Evolutionary conservation across 2,329 filamentous ascomycete genomes (phyloP), one percentile per base, ranked within the genome.

Genomic region (Curvularia spicifera): DNA sequence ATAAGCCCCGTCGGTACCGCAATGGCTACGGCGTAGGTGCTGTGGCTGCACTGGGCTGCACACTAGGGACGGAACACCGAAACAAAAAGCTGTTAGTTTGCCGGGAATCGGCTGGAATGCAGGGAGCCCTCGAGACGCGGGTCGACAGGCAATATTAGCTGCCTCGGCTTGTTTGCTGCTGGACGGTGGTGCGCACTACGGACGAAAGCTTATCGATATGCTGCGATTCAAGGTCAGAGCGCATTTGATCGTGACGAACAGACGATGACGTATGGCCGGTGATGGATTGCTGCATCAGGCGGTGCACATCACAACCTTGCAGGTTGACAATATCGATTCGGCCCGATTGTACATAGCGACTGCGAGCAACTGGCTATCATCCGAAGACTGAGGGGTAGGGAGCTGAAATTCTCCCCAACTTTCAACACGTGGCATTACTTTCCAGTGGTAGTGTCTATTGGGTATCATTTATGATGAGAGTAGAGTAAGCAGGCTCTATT

Each of bases 201-300:
- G 45, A 15, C 45, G 35, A 37, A 37, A 37, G 35, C 35, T 37
- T 37, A 37, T 18, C 35, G 45, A 47, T 33, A 35, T 31, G 18
- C 12, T 20, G 29, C 45, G 45, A 47, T 47, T 20, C n/a, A 33
- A 24, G 44, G 28, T 20, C n/a, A 31, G 20, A 33, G 24, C 15
- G 7, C 28, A 3, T 39, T 29, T 50, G 47, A 50, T 50, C 35
- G 12, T 28, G 9, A 24, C 5, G 26, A 9, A 28, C 4, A 20
- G 8, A 29, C 28, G n/a, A 40, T 50, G 47, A 50, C 47, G 47
- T 40, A 50, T 5, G 47, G 26, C 8, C 35, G 47, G 33, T 28
- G 46, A 28, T 39, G 18, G 35, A 28, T 39, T 18, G 47, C 47
- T 49, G 47, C 35, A 49, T 39, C 37, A 39, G 46, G 22, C 43